Conservation (phyloP, 768 basidiomycete genomes). For the Coprinellus micaceus region DNA sequence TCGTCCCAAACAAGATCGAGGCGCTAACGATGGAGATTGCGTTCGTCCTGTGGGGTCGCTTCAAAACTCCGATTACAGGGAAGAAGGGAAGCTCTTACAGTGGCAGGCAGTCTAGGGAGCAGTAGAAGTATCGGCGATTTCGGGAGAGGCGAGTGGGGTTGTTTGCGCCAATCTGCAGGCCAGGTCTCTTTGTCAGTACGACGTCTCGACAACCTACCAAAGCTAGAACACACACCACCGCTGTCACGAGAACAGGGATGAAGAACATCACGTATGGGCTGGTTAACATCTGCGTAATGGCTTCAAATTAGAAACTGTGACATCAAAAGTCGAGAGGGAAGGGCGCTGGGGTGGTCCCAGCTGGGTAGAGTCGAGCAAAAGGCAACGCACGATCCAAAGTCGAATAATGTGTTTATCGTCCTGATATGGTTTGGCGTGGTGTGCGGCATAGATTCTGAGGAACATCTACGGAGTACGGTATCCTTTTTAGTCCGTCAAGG, state of each 20-base stretch:
- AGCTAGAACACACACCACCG: slow-evolving; percentile 32
- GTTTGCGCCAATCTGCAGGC: slow-evolving; percentile 33
- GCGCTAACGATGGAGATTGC: slow-evolving; percentile 38
- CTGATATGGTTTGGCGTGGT: slow-evolving; percentile 26
- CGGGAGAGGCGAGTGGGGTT: slow-evolving; percentile 37
- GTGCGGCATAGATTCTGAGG: slow-evolving; percentile 35
- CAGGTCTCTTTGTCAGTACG: neutral
- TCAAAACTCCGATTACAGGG: neutral
- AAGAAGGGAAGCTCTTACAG: slow-evolving; percentile 29
- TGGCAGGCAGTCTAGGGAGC: slow-evolving; percentile 35
- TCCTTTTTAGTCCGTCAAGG: neutral
- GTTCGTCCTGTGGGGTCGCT: slow-evolving; percentile 32
- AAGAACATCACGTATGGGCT: slow-evolving; percentile 41
- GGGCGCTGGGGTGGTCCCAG: no score
- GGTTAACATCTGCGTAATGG: slow-evolving; percentile 43
- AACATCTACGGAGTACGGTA: slow-evolving; percentile 36
- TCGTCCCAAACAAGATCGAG: slow-evolving; percentile 33
- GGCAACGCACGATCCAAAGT: slow-evolving; percentile 33
- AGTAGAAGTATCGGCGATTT: slow-evolving; percentile 50
- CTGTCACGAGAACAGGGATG: slow-evolving; percentile 35
- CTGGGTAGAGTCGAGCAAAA: no score
- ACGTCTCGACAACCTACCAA: neutral
- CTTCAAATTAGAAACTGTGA: neutral
- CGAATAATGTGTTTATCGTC: slow-evolving; percentile 33
- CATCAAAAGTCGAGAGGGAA: neutral